Conservation (phyloP, 2,329 filamentous ascomycete species). For the Cladosporium sp. region DNA sequence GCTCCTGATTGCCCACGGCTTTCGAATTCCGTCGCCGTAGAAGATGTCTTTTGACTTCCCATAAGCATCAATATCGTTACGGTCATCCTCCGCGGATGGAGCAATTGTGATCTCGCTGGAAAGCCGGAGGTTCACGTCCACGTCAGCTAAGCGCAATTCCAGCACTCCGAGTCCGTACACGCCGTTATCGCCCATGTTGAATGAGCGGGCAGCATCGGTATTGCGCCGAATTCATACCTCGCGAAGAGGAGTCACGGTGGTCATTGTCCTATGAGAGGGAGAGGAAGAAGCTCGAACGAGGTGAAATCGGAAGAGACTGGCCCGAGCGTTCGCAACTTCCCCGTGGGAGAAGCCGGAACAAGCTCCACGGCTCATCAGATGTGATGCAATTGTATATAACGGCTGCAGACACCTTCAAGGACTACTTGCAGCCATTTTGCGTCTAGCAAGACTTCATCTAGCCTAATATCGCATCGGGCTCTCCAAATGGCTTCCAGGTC, state of each 20-base stretch:
- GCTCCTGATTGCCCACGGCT: background rate
- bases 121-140: background rate
- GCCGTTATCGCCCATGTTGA: constrained; percentile 9
- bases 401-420: background rate
- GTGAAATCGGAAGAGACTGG: constrained; percentile 9
- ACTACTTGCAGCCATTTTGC: background rate
- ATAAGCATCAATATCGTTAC: background rate
- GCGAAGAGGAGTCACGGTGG: constrained; percentile 4
- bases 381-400: background rate
- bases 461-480: too few species aligned
- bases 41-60: background rate
- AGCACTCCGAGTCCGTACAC: constrained; percentile 3
- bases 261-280: constrained; percentile 4
- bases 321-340: constrained; percentile 3
- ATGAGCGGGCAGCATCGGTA: constrained; percentile 7
- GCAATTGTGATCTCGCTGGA: constrained; percentile 1
- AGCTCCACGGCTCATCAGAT: background rate
- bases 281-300: constrained; percentile 2
- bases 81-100: background rate
- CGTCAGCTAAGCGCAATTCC: constrained; percentile 3
- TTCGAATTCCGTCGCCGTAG: background rate
- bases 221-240: background rate
- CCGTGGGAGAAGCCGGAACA: constrained; percentile 1
- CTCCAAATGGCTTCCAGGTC: background rate
- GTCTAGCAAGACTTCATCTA: too few species aligned